Base-by-base conservation (phyloP, 1,139 yeast species). In the Yamadazyma pseudoaaseri region DNA sequence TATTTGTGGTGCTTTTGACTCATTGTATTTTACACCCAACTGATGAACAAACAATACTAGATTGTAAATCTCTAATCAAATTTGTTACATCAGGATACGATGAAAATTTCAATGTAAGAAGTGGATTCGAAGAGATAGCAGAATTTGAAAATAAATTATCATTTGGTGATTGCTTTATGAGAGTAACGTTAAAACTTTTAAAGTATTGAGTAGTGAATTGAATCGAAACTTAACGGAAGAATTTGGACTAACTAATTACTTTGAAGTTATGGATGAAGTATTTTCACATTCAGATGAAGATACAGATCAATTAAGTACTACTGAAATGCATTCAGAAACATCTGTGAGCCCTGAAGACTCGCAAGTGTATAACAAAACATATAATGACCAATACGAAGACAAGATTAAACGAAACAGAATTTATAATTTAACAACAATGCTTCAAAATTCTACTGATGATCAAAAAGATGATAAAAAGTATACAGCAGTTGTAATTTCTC, bases 1-100 rank as follows among this genome's bases (percentile, higher is more conserved):
- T 71, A 5, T 64, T 56, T 35, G 44, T 65, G 20, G 50, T 51
- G 15, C 35, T 68, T 3, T 37, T 60, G 3, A 58, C 63, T 0
- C 46, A 59, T 9, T 53, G 62, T 27, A 42, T 67, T 24, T 56
- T 54, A 34, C 49, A 52, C 26, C 63, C 66, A 1, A 44, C 47
- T 4, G 44, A 48, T 7, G 49, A 56, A 2, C n/a, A 16, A 7
- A 17, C 16, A 2, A 6, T 18, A 16, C 39, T 42, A 12, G 73
- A 69, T 45, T 41, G 60, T 13, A 44, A 52, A 21, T 43, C 65
- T 20, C 49, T 68, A 30, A 50, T 60, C 22, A 36, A 44, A 16
- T 39, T 42, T 6, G 44, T 54, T 1, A 38, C 34, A 13, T 49
- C 42, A 25, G 49, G 43, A 27, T 30, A 37, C 9, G 24, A 30